Percentiles rank a stretch among this genome's conserved stretches.
These are phyloP conservation scores for Limnanthes douglasii DNA, from an alignment of 345 rosid species.

Conservation along the genomic window DNA sequence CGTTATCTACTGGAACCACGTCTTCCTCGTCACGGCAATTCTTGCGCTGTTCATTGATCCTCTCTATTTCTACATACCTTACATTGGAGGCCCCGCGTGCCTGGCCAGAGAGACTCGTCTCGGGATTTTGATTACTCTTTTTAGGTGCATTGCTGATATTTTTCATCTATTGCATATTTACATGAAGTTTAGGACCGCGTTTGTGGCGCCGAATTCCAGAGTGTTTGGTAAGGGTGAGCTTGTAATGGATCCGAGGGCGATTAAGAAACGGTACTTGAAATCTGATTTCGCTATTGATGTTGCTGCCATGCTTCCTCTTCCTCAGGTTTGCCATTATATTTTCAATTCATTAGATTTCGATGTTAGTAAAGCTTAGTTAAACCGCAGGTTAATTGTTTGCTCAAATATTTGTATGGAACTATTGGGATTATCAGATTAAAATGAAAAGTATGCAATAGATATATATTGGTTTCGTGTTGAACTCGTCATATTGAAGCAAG, in stretches of 20 bases:
- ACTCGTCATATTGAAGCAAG: too few relatives aligned
- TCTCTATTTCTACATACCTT: conserved; percentile 61
- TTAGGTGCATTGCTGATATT: conserved; percentile 48
- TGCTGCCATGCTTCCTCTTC: conserved; percentile 73
- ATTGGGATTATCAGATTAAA: too few relatives aligned
- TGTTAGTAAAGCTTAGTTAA: too few relatives aligned
- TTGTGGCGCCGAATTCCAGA: conserved; percentile 54
- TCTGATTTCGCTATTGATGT: conserved; percentile 63
- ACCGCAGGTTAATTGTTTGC: too few relatives aligned
- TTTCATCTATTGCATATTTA: conserved; percentile 48
- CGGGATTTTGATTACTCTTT: conserved; percentile 43
- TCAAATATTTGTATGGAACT: too few relatives aligned
- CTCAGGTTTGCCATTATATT: conserved; percentile 35
- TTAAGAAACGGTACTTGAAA: conserved; percentile 46
- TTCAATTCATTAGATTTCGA: background rate
- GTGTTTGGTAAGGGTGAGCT: conserved; percentile 86
- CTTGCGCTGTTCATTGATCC: conserved; percentile 86
- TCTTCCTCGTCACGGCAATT: conserved; percentile 60
- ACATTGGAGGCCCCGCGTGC: conserved; percentile 41
- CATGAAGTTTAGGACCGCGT: conserved; percentile 80
- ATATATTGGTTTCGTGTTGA: too few relatives aligned
- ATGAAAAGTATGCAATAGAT: too few relatives aligned
- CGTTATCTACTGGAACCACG: conserved; percentile 73
- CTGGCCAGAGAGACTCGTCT: conserved; percentile 26
- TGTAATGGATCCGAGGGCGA: conserved; percentile 66